Evolutionary conservation across 176 grass and related monocot genomes (phyloP).

Genomic region (Aegilops longissima): DNA sequence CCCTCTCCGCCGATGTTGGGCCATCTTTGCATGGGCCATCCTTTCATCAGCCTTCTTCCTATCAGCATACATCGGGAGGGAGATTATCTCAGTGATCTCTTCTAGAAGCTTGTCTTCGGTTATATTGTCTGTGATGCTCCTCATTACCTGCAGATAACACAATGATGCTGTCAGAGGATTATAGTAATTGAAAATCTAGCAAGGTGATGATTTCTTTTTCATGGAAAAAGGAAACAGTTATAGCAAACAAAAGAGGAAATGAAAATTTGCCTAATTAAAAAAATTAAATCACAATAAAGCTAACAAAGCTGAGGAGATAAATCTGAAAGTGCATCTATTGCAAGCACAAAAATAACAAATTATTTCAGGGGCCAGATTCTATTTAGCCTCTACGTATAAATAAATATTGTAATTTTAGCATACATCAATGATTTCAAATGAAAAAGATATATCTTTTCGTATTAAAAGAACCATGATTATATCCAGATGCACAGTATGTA

Average conservation of each 20-base stretch:
- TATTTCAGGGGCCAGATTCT: background rate
- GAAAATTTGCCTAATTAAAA: background rate
- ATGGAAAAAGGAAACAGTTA: background rate
- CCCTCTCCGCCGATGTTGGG: slow-evolving; percentile 42
- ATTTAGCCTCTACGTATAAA: background rate
- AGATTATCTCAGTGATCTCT: slow-evolving; percentile 64
- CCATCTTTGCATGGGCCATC: slow-evolving; percentile 59
- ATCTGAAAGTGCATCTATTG: background rate
- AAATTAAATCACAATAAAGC: background rate
- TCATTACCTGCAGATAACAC: slow-evolving; percentile 58
- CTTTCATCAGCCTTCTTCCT: slow-evolving; percentile 31
- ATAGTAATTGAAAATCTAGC: background rate
- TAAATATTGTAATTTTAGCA: background rate
- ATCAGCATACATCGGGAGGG: slow-evolving; percentile 84
- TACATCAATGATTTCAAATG: slow-evolving; percentile 4
- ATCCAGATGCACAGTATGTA: slow-evolving; percentile 10
- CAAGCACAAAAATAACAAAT: background rate
- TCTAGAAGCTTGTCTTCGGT: slow-evolving; percentile 77
- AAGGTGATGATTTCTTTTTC: background rate
- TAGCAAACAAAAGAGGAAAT: background rate
- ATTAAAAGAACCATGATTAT: slow-evolving; percentile 1
- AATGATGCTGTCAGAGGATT: slow-evolving; percentile 13
- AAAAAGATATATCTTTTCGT: background rate
- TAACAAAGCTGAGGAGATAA: background rate
- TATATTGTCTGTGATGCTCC: slow-evolving; percentile 91